Base-by-base conservation (phyloP, 2,329 filamentous ascomycete genomes). In the Cryoendolithus antarcticus region DNA sequence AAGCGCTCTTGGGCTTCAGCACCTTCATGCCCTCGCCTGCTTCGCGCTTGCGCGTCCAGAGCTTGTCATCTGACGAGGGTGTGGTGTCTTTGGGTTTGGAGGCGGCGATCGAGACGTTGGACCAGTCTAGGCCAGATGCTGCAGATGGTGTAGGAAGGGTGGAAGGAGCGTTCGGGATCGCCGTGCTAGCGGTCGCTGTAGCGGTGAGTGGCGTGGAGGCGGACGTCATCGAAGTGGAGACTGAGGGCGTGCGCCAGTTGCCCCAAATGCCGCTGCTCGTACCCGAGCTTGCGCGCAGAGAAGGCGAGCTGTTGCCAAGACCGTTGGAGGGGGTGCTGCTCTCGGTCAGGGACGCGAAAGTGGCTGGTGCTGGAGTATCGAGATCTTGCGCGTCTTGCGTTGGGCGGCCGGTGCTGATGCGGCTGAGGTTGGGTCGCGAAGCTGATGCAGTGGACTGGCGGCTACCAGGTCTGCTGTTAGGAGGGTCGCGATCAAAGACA, bases 1-100 rank as follows among this genome's bases (percentile, higher is more conserved):
- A 63, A 13, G 63, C 62, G 4, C 78, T 69, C 57, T 86, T 91
- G 1, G 89, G 79, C 54, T 86, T 86, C 38, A 96, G 68, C 2
- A 95, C 81, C 65, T 94, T 96, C 82, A 96, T 96, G 37, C 77
- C 79, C 7, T 27, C 24, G 7, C 24, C 24, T 27, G 24, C 24
- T 27, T 27, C 24, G 24, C 24, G 24, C 24, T 27, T 27, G 24
- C 24, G 24, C 24, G 24, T 27, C 24, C 24, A 27, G 24, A 27
- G 24, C 24, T 27, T 27, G 6, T 27, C 24, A 27, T 27, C 24
- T 27, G 24, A 27, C 5, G 24, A 27, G 24, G 24, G 24, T 8
- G 24, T 27, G 36, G 82, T 75, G 68, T 55, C 76, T 62, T 47
- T 79, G 68, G 50, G 80, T 55, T 85, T 80, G 55, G 86, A 85